phyloP scores from a whole-genome alignment of 2,329 filamentous ascomycete genomes.

The Ophiostoma quercus region DNA sequence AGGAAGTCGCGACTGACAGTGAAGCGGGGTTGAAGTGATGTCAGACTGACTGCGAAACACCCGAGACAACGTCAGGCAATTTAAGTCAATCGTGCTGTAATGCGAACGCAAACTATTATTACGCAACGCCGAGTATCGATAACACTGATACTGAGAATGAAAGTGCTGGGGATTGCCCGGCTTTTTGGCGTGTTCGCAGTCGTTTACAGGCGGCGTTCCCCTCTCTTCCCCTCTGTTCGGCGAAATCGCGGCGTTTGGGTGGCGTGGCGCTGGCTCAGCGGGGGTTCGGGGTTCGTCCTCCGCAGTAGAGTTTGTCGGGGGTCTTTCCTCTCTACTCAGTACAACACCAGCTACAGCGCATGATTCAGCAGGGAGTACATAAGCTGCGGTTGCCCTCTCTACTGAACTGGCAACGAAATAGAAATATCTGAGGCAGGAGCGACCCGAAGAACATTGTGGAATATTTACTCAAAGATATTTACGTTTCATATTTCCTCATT shows the following conservation, averaged over 20 bases:
- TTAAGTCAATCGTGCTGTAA: background rate
- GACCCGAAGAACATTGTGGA: background rate
- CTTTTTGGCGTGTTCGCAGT: background rate
- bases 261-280: background rate
- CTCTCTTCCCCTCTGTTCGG: conserved; percentile 20
- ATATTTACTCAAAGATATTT: background rate
- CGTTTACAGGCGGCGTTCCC: background rate
- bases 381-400: background rate
- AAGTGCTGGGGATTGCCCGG: background rate
- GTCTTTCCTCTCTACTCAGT: background rate
- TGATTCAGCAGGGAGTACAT: conserved; percentile 5
- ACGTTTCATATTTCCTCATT: conserved; percentile 11
- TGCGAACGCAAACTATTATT: background rate
- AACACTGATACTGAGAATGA: background rate
- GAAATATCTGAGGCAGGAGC: background rate
- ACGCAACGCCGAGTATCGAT: conserved; percentile 2
- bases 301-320: background rate
- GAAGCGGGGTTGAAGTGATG: conserved; percentile 1
- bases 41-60: background rate
- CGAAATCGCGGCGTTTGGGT: conserved; percentile 25
- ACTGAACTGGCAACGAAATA: background rate
- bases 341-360: background rate
- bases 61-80: background rate
- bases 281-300: conserved; percentile 20
- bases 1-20: background rate